These are phyloP conservation scores for Aureobasidium sp. DNA, from an alignment of 2,329 filamentous ascomycete species.

Conservation along the genomic window DNA sequence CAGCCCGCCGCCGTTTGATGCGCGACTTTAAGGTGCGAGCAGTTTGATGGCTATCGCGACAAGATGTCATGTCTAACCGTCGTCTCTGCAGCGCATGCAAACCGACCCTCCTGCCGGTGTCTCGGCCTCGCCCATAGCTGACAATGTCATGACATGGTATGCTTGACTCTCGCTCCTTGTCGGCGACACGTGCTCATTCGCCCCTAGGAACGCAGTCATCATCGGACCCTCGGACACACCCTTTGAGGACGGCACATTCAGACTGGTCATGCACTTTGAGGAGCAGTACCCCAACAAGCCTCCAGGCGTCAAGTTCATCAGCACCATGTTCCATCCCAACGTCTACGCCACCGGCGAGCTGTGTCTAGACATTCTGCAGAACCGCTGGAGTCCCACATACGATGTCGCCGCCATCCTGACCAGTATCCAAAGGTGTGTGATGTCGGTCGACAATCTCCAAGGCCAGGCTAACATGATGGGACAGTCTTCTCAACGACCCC, in stretches of 20 bases:
- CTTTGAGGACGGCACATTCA: constrained; percentile 96
- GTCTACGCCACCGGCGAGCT: constrained; percentile 96
- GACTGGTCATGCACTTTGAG: constrained; percentile 97
- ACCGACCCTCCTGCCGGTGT: constrained; percentile 96
- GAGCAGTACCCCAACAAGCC: constrained; percentile 99
- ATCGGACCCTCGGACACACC: constrained; percentile 95
- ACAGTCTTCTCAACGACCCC: constrained; percentile 87
- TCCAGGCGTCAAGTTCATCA: constrained; percentile 96
- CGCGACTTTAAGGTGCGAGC: constrained; percentile 89
- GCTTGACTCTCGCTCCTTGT: constrained; percentile 21
- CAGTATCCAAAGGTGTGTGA: constrained; percentile 81
- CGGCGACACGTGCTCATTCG: constrained; percentile 15
- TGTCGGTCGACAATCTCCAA: not conserved
- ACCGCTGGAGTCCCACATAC: constrained; percentile 97
- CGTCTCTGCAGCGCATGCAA: constrained; percentile 75
- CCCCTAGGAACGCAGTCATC: constrained; percentile 86
- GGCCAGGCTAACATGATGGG: not conserved
- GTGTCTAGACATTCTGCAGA: constrained; percentile 94
- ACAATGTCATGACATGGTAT: constrained; percentile 96
- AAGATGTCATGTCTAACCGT: constrained; percentile 2
- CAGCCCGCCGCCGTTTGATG: constrained; percentile 93
- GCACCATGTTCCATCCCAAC: constrained; percentile 98
- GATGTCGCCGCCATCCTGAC: constrained; percentile 96
- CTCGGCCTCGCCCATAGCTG: constrained; percentile 88
- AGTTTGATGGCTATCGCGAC: constrained; percentile 1